phyloP scores from a whole-genome alignment of 768 basidiomycete species.

The Mycena rosella region DNA sequence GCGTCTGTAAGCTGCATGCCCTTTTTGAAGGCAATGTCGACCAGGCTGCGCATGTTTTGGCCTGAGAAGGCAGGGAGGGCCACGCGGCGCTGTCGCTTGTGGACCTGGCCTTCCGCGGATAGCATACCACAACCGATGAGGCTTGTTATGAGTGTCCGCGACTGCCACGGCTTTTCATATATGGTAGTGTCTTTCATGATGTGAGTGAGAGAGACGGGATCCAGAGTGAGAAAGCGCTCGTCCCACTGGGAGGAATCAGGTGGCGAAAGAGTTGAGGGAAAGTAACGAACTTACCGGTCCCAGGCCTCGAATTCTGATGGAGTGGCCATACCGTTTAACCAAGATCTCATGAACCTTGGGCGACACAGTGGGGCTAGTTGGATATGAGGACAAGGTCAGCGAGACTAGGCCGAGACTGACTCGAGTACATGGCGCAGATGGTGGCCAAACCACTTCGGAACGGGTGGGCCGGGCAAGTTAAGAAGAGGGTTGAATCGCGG shows the following conservation, averaged over 20 bases:
- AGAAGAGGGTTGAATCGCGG: conserved; percentile 61
- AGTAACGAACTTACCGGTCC: conserved; percentile 72
- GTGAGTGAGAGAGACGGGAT: conserved; percentile 80
- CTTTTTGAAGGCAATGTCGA: conserved; percentile 80
- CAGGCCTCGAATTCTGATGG: conserved; percentile 75
- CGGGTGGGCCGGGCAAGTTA: conserved; percentile 72
- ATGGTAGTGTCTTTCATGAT: conserved; percentile 78
- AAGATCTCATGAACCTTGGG: conserved; percentile 66
- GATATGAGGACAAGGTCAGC: conserved; percentile 7
- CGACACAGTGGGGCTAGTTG: conserved; percentile 66
- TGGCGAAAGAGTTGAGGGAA: neutral
- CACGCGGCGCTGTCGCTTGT: conserved; percentile 85
- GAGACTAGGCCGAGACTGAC: conserved; percentile 51
- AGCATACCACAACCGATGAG: conserved; percentile 90
- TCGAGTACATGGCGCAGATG: conserved; percentile 70
- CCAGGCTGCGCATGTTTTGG: conserved; percentile 79
- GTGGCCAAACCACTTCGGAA: conserved; percentile 60
- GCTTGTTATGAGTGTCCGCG: conserved; percentile 77
- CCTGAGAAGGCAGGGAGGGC: conserved; percentile 83
- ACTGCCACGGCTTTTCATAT: conserved; percentile 89
- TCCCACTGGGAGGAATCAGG: conserved; percentile 67
- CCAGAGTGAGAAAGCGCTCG: conserved; percentile 82
- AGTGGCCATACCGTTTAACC: conserved; percentile 73
- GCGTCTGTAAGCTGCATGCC: conserved; percentile 71
- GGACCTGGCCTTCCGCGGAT: conserved; percentile 80